A percentile compares a stretch with the other conserved stretches of the same genome.
These are phyloP conservation scores for Diaporthe amygdali DNA, from an alignment of 2,329 filamentous ascomycete species.

Conservation along the genomic window DNA sequence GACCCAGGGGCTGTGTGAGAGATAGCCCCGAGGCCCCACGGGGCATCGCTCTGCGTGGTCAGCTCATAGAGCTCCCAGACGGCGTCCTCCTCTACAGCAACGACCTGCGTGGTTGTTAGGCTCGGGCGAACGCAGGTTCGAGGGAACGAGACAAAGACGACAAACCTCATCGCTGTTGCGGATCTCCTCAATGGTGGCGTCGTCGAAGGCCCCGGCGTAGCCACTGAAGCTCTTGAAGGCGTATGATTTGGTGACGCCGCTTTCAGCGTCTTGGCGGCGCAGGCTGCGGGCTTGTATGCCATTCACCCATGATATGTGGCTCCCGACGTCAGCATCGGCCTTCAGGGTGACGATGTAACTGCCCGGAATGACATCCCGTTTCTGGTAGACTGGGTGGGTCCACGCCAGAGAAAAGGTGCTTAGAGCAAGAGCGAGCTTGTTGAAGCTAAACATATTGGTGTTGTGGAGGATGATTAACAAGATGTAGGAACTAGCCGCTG, in stretches of 20 bases:
- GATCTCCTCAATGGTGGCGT: conserved; percentile 88
- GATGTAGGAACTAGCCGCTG: not conserved
- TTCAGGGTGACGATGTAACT: conserved; percentile 18
- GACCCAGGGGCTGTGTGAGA: conserved; percentile 29
- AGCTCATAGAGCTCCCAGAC: conserved; percentile 14
- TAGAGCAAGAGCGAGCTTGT: conserved; percentile 4
- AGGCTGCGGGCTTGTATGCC: conserved; percentile 14
- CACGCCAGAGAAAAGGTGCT: not conserved
- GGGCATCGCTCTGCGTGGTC: conserved; percentile 17
- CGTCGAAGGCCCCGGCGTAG: conserved; percentile 53
- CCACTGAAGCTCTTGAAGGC: conserved; percentile 15
- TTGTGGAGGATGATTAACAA: not conserved
- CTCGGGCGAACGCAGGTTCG: no score
- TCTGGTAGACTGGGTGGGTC: not conserved
- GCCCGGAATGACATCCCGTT: conserved; percentile 4
- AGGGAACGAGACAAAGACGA: not conserved
- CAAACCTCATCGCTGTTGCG: conserved; percentile 48
- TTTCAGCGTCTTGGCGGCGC: not conserved
- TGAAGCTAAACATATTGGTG: conserved; percentile 3
- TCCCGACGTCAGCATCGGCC: not conserved
- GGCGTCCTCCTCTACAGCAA: conserved; percentile 19
- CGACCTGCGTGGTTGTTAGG: not conserved
- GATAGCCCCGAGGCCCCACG: conserved; percentile 35
- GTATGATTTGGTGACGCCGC: conserved; percentile 14
- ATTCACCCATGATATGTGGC: conserved; percentile 7